Percentiles rank a stretch among this genome's conserved stretches.
Conservation (phyloP, 2,329 filamentous ascomycete species). For the Paramyrothecium roridum region DNA sequence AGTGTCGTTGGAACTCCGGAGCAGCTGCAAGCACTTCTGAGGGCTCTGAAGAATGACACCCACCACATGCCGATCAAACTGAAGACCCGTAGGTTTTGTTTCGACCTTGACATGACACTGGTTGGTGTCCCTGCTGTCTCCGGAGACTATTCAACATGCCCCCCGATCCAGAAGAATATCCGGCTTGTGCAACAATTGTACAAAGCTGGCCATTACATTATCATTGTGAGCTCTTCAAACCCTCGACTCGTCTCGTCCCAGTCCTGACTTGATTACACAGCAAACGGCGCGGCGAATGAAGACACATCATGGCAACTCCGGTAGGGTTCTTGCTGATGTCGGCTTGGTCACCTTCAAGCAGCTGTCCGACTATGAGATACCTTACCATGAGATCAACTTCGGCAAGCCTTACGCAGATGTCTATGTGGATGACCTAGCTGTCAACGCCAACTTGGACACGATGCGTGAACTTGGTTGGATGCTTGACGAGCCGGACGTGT, state of each 20-base stretch:
- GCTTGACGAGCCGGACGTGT: constrained; percentile 16
- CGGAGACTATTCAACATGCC: constrained; percentile 24
- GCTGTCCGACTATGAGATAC: constrained; percentile 20
- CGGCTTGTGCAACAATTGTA: constrained; percentile 21
- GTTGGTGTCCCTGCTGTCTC: constrained; percentile 21
- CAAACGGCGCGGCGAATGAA: constrained; percentile 23
- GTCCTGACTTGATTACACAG: constrained; percentile 2
- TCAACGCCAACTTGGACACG: constrained; percentile 24
- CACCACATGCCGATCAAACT: constrained; percentile 8
- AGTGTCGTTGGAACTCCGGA: constrained; percentile 23
- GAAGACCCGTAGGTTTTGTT: constrained; percentile 25
- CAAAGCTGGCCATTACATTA: constrained; percentile 24
- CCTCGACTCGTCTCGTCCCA: neutral
- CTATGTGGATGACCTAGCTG: constrained; percentile 21
- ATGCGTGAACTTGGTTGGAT: constrained; percentile 25
- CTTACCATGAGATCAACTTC: constrained; percentile 24
- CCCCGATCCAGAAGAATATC: constrained; percentile 23
- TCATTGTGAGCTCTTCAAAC: constrained; percentile 16
- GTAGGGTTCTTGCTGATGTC: constrained; percentile 21
- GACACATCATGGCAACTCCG: constrained; percentile 22
- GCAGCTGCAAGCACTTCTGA: constrained; percentile 22
- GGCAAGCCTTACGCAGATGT: constrained; percentile 25
- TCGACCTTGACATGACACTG: constrained; percentile 25
- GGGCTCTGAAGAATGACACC: neutral
- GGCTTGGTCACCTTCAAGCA: constrained; percentile 21